Base-by-base conservation (phyloP, 2,329 filamentous ascomycete genomes). In the Grosmannia serpens region DNA sequence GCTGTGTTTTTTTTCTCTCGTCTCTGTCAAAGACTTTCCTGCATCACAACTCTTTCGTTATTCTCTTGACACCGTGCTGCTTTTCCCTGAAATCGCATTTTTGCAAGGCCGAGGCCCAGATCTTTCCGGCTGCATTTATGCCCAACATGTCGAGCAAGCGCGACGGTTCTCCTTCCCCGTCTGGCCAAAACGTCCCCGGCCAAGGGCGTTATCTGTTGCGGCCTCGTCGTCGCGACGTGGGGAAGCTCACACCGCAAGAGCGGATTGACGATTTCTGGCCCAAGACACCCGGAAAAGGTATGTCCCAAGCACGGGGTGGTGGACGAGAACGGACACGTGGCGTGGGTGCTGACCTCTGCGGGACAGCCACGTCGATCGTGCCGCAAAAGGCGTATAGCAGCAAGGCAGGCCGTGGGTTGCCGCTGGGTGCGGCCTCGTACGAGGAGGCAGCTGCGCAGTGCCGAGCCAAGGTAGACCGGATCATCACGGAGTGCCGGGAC, bases 241-340 rank as follows among this genome's bases (percentile, higher is more conserved):
- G 31, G 3, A 15, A n/a, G 22, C 13, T 9, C 9, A 22, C 7
- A 2, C 46, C 55, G 5, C 88, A 91, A 68, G 78, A 83, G 59
- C 78, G 75, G 29, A 81, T 91, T 59, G 81, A 88, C 63, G 80
- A 86, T 61, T 90, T 90, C 67, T 91, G 87, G 88, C 71, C 76
- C 56, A 87, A 85, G 66, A 78, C 79, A 29, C 87, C 87, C 0
- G 87, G 87, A 20, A 89, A 88, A 74, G 84, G 80, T 80, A 65
- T 46, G 66, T 15, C 11, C 33, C 33, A 3, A 38, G 35, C 35
- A 17, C 35, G 9, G 11, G 3, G 8, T 3, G 29, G 15, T 22
- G 11, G 7, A 17, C 27, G 13, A 53, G 8, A 15, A 11, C 26
- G 6, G 24, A 29, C 11, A 4, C 17, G 29, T 24, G 8, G 20